Percentiles rank a stretch among this genome's conserved stretches.
These are phyloP conservation scores for Trichoderma sp. DNA, from an alignment of 2,329 filamentous ascomycete genomes.

Conservation along the genomic window DNA sequence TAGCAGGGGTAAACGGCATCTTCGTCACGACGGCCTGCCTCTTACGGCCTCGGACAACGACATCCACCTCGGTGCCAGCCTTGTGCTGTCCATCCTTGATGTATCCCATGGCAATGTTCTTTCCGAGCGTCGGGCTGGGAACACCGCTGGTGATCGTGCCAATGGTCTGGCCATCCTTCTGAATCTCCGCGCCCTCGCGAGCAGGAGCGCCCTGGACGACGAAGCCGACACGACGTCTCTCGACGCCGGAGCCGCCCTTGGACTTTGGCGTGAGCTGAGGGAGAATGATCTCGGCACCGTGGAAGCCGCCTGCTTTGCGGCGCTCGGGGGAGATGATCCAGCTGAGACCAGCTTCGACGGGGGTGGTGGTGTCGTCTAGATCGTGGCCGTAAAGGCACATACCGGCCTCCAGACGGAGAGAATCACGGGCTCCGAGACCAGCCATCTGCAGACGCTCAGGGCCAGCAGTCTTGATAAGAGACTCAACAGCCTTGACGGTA, in stretches of 20 bases:
- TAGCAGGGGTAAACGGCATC: conserved; percentile 84
- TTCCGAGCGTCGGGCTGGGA: conserved; percentile 79
- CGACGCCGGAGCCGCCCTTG: conserved; percentile 69
- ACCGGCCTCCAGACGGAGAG: conserved; percentile 87
- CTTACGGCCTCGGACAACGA: conserved; percentile 73
- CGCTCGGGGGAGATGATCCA: conserved; percentile 88
- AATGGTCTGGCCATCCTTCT: conserved; percentile 64
- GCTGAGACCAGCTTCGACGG: conserved; percentile 54
- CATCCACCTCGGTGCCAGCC: conserved; percentile 74
- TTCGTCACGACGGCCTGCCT: conserved; percentile 74
- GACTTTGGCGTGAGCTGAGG: conserved; percentile 70
- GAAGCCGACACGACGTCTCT: conserved; percentile 74
- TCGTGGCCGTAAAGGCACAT: conserved; percentile 99
- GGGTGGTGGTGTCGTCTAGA: conserved; percentile 71
- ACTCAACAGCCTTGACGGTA: conserved; percentile 59
- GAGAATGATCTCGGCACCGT: conserved; percentile 76
- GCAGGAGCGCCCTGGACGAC: conserved; percentile 83
- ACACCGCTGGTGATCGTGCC: conserved; percentile 86
- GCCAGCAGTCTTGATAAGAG: conserved; percentile 65
- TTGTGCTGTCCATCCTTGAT: conserved; percentile 80
- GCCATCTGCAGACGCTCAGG: conserved; percentile 68
- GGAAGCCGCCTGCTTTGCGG: conserved; percentile 68
- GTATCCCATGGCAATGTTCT: conserved; percentile 97
- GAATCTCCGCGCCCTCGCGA: conserved; percentile 80
- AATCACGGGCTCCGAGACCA: conserved; percentile 87